Base-by-base conservation (phyloP, 1,139 yeast species). In the Taphrina sp. region DNA sequence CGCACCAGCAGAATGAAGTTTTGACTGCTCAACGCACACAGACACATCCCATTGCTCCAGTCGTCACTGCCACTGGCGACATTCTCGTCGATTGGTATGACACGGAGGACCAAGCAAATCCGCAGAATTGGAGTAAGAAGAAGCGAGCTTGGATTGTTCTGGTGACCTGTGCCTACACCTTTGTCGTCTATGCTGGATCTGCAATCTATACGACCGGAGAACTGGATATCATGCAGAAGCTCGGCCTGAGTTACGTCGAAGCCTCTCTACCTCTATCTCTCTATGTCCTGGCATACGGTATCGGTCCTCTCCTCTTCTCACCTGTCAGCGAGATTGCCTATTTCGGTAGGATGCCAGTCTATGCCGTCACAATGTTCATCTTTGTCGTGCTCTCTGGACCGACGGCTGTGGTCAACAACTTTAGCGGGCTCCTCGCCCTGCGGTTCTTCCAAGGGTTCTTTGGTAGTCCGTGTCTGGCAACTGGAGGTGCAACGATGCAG, bases 401-500 rank as follows among this genome's bases (percentile, higher is more conserved):
- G 8, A 74, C 78, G 38, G 85, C 85, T 0, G 72, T 82, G 52
- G 71, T 80, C 1, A 69, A 74, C 26, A 80, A 81, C 61, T 74
- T 82, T 38, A 67, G 69, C 1, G 64, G 67, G 1, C 63, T 72
- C 28, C 72, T 86, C 51, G 83, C 87, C 1, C 71, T 86, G 52
- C 75, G 96, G 63, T 85, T 88, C 67, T 78, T 89, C 63, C 78
- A 88, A 35, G 96, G 96, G 2, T 74, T 84, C 31, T 75, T 85
- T 57, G 86, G 94, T 0, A 81, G 92, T 2, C 96, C 96, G 3
- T 88, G 95, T 0, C 74, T 89, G 66, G 82, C 95, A 2, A 81
- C 86, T 62, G 95, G 92, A 8, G 94, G 90, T 59, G 96, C 95
- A 59, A 81, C 95, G 3, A 78, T 88, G 60, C 76, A 84, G 58